Evolutionary conservation across 441 rosid genomes (phyloP).

Genomic region (Gossypium schwendimanii): DNA sequence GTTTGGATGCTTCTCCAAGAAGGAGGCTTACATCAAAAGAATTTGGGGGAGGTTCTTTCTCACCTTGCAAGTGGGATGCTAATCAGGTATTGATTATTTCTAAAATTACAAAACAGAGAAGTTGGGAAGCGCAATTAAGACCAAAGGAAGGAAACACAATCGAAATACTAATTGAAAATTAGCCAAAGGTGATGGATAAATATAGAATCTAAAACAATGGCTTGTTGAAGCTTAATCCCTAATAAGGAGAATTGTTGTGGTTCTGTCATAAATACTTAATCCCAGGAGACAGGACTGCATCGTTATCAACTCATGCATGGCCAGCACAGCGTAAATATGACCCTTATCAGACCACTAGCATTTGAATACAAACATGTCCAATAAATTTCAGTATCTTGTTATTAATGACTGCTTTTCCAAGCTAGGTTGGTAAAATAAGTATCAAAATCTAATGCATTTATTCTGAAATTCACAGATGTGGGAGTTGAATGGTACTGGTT

Average conservation of each 20-base stretch:
- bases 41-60: slow-evolving; percentile 41
- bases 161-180: neutral
- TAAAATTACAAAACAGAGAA: neutral
- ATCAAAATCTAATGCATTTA: neutral
- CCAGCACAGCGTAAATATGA: neutral
- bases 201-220: neutral
- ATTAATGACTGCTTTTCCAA: neutral
- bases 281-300: neutral
- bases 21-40: slow-evolving; percentile 62
- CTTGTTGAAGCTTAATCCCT: neutral
- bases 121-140: neutral
- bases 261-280: neutral
- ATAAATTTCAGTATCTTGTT: neutral
- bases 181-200: neutral
- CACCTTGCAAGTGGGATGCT: slow-evolving; percentile 58
- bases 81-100: slow-evolving; percentile 52
- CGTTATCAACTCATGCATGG: neutral
- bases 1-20: slow-evolving; percentile 66
- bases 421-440: neutral
- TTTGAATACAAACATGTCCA: neutral
- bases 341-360: neutral
- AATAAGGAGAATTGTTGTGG: neutral
- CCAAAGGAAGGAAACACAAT: neutral
- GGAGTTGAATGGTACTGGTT: slow-evolving; percentile 57
- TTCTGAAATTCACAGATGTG: slow-evolving; percentile 49